Percentiles rank a stretch among this genome's conserved stretches.
These are phyloP conservation scores for Xylariomycetidae sp. DNA, from an alignment of 2,329 filamentous ascomycete genomes.

Conservation along the genomic window DNA sequence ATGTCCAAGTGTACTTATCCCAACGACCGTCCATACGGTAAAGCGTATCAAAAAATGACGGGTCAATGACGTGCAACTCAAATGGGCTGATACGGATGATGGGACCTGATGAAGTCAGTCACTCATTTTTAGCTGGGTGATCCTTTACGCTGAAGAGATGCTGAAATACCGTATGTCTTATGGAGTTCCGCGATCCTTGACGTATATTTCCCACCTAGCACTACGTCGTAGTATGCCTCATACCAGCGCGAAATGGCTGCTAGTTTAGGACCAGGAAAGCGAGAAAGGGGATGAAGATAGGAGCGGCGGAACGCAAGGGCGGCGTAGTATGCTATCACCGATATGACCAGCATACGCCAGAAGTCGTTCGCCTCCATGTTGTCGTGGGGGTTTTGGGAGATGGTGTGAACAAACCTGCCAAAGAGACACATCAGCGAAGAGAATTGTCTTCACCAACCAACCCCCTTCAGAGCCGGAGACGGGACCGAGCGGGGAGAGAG, in stretches of 20 bases:
- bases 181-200: slow-evolving; percentile 1
- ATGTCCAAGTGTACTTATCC: slow-evolving; percentile 10
- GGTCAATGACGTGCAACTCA: slow-evolving; percentile 10
- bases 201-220: background rate
- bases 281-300: background rate
- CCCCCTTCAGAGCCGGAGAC: too few species aligned
- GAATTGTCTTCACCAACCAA: too few species aligned
- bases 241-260: slow-evolving; percentile 1
- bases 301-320: background rate
- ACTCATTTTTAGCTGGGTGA: too few species aligned
- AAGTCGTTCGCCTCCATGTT: background rate
- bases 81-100: slow-evolving; percentile 12
- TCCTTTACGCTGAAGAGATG: background rate
- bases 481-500: too few species aligned
- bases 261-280: slow-evolving; percentile 1
- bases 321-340: background rate
- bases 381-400: too few species aligned
- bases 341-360: background rate
- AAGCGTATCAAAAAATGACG: slow-evolving; percentile 6
- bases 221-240: slow-evolving; percentile 3
- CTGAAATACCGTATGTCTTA: background rate
- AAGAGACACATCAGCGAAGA: too few species aligned
- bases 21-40: slow-evolving; percentile 6
- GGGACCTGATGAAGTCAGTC: slow-evolving; percentile 1
- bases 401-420: too few species aligned